Evolutionary conservation across 371 early-diverging fungal genomes (phyloP).

Genomic region (Zychaea mexicana): DNA sequence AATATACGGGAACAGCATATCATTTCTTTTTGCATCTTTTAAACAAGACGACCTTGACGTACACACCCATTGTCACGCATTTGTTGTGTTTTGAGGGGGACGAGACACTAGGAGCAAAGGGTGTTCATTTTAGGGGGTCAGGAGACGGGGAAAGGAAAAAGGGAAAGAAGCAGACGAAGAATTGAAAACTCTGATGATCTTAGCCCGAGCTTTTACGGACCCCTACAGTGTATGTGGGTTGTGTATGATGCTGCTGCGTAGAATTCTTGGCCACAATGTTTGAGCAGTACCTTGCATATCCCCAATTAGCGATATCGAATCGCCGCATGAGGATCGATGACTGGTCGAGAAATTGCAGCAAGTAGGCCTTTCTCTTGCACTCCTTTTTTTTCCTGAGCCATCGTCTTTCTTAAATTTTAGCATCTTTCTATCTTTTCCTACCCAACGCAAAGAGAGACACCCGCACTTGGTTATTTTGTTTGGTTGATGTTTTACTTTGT

Average conservation of each 20-base stretch:
- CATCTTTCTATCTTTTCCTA: not conserved
- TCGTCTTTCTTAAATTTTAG: not conserved
- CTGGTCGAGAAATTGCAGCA: conserved; percentile 13
- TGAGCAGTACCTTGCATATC: too few species aligned
- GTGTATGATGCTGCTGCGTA: too few species aligned
- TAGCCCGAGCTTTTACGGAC: not conserved
- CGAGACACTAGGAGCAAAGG: too few species aligned
- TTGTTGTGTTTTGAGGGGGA: too few species aligned
- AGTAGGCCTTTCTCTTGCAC: not conserved
- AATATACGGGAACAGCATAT: too few species aligned
- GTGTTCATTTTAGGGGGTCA: too few species aligned
- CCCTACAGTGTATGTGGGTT: not conserved
- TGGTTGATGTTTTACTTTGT: not conserved
- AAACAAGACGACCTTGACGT: not conserved
- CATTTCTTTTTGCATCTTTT: not conserved
- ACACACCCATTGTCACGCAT: not conserved
- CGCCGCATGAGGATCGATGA: conserved; percentile 18
- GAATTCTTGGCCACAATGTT: too few species aligned
- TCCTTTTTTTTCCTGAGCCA: not conserved
- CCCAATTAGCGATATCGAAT: conserved; percentile 8
- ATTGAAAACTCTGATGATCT: not conserved
- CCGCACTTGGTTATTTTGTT: not conserved
- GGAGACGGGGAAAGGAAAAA: not conserved
- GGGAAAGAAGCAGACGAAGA: not conserved
- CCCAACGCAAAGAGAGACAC: not conserved